Percentiles rank a stretch among this genome's conserved stretches.
These are phyloP conservation scores for Cordyceps cateniannulata DNA, from an alignment of 2,329 filamentous ascomycete genomes.

Conservation along the genomic window DNA sequence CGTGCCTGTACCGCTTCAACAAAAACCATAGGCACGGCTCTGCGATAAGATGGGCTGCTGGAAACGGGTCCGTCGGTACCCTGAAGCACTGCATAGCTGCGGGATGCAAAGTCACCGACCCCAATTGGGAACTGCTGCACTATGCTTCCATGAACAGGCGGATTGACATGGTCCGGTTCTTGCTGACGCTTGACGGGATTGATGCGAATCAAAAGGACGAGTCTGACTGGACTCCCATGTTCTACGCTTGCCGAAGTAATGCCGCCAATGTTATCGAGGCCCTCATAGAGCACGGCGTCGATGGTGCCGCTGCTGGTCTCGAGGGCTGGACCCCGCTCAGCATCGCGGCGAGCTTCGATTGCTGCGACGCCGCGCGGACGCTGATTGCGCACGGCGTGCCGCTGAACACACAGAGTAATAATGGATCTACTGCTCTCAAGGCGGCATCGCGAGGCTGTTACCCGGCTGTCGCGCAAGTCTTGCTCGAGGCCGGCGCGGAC, in stretches of 20 bases:
- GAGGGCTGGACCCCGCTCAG: slow-evolving; percentile 15
- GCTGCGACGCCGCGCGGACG: slow-evolving; percentile 7
- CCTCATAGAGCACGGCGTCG: slow-evolving; percentile 8
- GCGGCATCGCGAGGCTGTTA: slow-evolving; percentile 12
- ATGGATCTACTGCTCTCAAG: slow-evolving; percentile 14
- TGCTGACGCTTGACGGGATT: slow-evolving; percentile 7
- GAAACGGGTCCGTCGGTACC: background rate
- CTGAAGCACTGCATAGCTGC: background rate
- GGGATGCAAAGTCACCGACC: background rate
- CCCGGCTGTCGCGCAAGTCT: slow-evolving; percentile 4
- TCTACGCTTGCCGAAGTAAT: slow-evolving; percentile 11
- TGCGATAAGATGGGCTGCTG: slow-evolving; percentile 5
- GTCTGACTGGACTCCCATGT: slow-evolving; percentile 13
- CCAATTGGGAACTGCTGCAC: slow-evolving; percentile 7
- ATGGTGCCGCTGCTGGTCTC: slow-evolving; percentile 2
- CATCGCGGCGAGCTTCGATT: slow-evolving; percentile 14
- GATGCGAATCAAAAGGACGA: slow-evolving; percentile 3
- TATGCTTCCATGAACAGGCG: slow-evolving; percentile 6
- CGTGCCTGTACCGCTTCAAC: slow-evolving; percentile 1
- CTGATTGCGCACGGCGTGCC: slow-evolving; percentile 11
- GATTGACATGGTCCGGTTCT: background rate
- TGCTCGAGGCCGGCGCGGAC: slow-evolving; percentile 14
- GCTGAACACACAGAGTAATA: slow-evolving; percentile 6
- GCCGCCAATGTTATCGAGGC: slow-evolving; percentile 10
- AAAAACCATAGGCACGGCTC: background rate